A percentile compares a stretch with the other conserved stretches of the same genome.
These are phyloP conservation scores for Rutstroemia sp. DNA, from an alignment of 2,329 filamentous ascomycete genomes.

Conservation along the genomic window DNA sequence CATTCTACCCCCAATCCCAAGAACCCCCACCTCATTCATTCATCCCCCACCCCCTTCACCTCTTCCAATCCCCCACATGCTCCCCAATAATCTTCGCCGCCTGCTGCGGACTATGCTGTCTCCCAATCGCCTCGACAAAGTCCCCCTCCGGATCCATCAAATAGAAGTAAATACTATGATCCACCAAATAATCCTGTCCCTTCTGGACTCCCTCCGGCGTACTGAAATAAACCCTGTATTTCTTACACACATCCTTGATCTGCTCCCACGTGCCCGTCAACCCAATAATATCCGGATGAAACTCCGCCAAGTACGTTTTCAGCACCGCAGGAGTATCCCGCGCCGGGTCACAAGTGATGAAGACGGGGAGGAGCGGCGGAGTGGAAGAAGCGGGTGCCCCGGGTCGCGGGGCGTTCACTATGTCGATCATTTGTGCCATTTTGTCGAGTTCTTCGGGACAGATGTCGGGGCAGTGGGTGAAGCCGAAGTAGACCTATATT, in stretches of 20 bases:
- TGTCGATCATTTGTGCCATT: constrained; percentile 93
- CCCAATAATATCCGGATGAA: constrained; percentile 79
- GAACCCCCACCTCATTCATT: neutral
- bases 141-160: constrained; percentile 98
- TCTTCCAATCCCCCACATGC: constrained; percentile 75
- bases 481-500: constrained; percentile 86
- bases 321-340: constrained; percentile 82
- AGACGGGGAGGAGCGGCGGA: constrained; percentile 57
- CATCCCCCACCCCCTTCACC: neutral
- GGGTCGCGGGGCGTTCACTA: constrained; percentile 39
- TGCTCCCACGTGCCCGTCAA: constrained; percentile 90
- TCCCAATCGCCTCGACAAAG: constrained; percentile 92
- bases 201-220: constrained; percentile 83
- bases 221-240: constrained; percentile 94
- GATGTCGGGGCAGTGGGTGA: constrained; percentile 97
- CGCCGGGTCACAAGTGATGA: constrained; percentile 92
- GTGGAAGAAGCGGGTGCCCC: constrained; percentile 21
- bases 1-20: neutral
- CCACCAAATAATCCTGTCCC: constrained; percentile 93
- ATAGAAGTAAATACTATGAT: constrained; percentile 99
- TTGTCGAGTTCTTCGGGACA: constrained; percentile 99
- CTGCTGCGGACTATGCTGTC: constrained; percentile 86
- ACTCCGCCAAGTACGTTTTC: constrained; percentile 81
- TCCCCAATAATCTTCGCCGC: constrained; percentile 77
- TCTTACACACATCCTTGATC: constrained; percentile 90